These are phyloP conservation scores for Pyrenophora seminiperda DNA, from an alignment of 2,329 filamentous ascomycete species.

Conservation along the genomic window DNA sequence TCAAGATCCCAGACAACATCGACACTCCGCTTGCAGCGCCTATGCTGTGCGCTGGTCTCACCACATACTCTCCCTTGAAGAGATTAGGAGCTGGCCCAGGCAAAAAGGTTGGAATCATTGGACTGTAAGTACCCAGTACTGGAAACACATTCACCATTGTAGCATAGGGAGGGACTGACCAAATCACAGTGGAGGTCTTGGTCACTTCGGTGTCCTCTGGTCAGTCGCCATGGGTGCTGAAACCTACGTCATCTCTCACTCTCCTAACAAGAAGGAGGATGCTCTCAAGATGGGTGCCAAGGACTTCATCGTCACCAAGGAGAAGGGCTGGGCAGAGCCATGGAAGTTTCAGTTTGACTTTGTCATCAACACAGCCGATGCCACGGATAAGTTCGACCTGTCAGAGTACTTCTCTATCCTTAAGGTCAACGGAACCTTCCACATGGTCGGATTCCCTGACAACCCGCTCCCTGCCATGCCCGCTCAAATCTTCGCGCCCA, in stretches of 20 bases:
- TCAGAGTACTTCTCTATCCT: constrained; percentile 75
- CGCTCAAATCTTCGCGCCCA: constrained; percentile 74
- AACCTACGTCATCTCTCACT: constrained; percentile 66
- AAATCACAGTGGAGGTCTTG: constrained; percentile 51
- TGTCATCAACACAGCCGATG: constrained; percentile 76
- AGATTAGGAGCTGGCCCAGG: constrained; percentile 76
- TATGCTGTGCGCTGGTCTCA: constrained; percentile 85
- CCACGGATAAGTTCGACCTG: constrained; percentile 70
- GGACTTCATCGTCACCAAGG: constrained; percentile 62
- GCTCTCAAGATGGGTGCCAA: constrained; percentile 64
- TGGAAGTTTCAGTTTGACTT: constrained; percentile 70
- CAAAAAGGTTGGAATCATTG: constrained; percentile 78
- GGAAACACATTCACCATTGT: constrained; percentile 2
- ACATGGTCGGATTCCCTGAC: constrained; percentile 80
- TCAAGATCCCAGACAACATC: constrained; percentile 77
- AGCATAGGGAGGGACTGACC: constrained; percentile 14
- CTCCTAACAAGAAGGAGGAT: constrained; percentile 64
- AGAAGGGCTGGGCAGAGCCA: constrained; percentile 63
- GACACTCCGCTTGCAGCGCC: constrained; percentile 67
- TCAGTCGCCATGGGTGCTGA: constrained; percentile 63
- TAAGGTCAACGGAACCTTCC: constrained; percentile 80
- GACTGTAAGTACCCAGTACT: constrained; percentile 53
- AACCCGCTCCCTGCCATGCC: constrained; percentile 72
- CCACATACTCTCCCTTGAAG: constrained; percentile 77
- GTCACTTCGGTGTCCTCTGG: constrained; percentile 57